Conservation (phyloP, 495 filamentous ascomycete genomes). For the Penicillium samsonianum region DNA sequence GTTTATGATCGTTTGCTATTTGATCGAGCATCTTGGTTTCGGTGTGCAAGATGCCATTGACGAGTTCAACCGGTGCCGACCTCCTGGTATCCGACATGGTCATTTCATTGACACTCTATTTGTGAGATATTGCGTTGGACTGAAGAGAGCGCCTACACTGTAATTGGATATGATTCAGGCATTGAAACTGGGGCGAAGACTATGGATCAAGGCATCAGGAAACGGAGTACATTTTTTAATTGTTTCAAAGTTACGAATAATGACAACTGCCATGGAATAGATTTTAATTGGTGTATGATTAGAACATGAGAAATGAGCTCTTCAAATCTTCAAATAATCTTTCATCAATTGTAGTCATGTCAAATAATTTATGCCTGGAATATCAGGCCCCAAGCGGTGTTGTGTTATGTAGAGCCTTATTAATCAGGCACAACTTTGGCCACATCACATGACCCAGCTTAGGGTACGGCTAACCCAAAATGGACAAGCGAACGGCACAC, state of each 20-base stretch:
- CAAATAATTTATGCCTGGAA: background rate
- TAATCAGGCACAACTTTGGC: background rate
- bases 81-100: constrained; percentile 84
- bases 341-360: background rate
- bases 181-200: background rate
- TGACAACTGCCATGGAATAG: constrained; percentile 15
- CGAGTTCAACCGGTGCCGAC: constrained; percentile 69
- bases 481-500: constrained; percentile 48
- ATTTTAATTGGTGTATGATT: background rate
- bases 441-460: constrained; percentile 30
- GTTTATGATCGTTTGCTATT: constrained; percentile 86
- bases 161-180: constrained; percentile 24
- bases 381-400: background rate
- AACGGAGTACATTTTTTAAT: constrained; percentile 12
- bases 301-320: background rate
- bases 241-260: constrained; percentile 22
- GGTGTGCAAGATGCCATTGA: constrained; percentile 76
- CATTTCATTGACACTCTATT: constrained; percentile 88
- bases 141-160: constrained; percentile 55
- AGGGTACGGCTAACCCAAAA: constrained; percentile 50
- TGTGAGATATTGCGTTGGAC: constrained; percentile 68
- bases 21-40: constrained; percentile 78
- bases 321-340: background rate
- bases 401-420: background rate
- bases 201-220: constrained; percentile 6